phyloP scores from a whole-genome alignment of 2,329 filamentous ascomycete genomes.

The Ceratocystis diversiconidia region DNA sequence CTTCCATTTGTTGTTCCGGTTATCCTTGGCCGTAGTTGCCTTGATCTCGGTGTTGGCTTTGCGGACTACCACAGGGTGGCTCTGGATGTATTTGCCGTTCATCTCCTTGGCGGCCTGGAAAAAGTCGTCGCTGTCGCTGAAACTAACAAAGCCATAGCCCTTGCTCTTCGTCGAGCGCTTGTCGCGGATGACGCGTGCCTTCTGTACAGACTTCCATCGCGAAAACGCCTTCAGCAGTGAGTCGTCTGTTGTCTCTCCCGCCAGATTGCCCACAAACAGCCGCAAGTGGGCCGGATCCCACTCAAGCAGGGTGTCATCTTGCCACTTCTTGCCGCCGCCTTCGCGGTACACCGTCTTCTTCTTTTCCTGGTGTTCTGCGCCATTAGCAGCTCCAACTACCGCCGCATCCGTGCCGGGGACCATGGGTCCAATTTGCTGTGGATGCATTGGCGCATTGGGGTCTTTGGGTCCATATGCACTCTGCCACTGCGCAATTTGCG shows the following conservation, averaged over 20 bases:
- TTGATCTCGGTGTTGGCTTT: slow-evolving; percentile 88
- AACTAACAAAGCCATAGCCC: slow-evolving; percentile 92
- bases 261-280: slow-evolving; percentile 90
- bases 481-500: slow-evolving; percentile 89
- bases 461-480: slow-evolving; percentile 66
- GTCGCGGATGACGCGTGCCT: slow-evolving; percentile 85
- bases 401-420: slow-evolving; percentile 31
- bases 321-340: slow-evolving; percentile 87
- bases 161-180: slow-evolving; percentile 94
- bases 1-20: slow-evolving; percentile 24
- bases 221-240: slow-evolving; percentile 87
- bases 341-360: slow-evolving; percentile 78
- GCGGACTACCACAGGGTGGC: slow-evolving; percentile 76
- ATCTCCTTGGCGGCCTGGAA: slow-evolving; percentile 95
- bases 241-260: slow-evolving; percentile 94
- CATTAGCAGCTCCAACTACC: slow-evolving; percentile 22
- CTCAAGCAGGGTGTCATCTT: slow-evolving; percentile 73
- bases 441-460: slow-evolving; percentile 24
- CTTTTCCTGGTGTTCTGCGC: slow-evolving; percentile 34
- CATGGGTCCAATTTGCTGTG: slow-evolving; percentile 23
- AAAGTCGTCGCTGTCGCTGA: slow-evolving; percentile 88
- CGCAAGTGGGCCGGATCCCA: slow-evolving; percentile 94
- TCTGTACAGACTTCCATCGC: slow-evolving; percentile 74
- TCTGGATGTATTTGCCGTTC: slow-evolving; percentile 98
- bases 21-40: slow-evolving; percentile 53